Evolutionary conservation across 148 eudicot species (phyloP), one percentile per base, ranked within the genome.

Genomic region (Rhododendron mucronatum): DNA sequence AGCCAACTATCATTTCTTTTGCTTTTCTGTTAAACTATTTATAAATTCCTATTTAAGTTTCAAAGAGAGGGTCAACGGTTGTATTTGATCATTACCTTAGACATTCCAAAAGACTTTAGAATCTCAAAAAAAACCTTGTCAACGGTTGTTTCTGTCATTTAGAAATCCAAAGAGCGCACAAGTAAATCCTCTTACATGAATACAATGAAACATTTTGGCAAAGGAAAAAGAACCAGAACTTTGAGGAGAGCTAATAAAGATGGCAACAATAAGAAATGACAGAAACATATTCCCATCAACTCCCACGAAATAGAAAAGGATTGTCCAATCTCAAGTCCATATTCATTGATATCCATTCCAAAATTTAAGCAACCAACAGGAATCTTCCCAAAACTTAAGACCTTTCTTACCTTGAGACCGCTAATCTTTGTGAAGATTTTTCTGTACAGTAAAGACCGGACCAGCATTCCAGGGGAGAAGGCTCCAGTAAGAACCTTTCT

Each of bases 401-500:
- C 37, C 21, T 61, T n/a, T 59, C 84, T 61, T 39, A 82, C 84
- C 84, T 59, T 5, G 53, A n/a, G 20, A n/a, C 44, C 2, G 37
- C 84, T 63, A 61, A 13, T 61, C 84, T 59, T 82, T 61, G 12
- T 28, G 50, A 61, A 23, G 8, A 59, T 63, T 59, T 44, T 85
- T 57, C 44, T 35, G 87, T 48, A 93, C 92, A 80, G 79, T 90
- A 83, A 95, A 90, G 26, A 90, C 85, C 13, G 95, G 96, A 82
- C 94, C 94, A 23, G 82, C 80, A 86, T 88, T 92, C 57, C 85
- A 48, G 82, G 99, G 92, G 33, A 92, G 89, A 76, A 94, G 85
- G 89, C 88, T 96, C 94, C 95, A 88, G 79, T 92, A 96, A 83
- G 88, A 88, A 87, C 98, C 99, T 45, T 85, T 48, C 47, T 61